Evolutionary conservation across 2,329 filamentous ascomycete genomes (phyloP), one percentile per base, ranked within the genome.

Genomic region (Xylaria sp.): DNA sequence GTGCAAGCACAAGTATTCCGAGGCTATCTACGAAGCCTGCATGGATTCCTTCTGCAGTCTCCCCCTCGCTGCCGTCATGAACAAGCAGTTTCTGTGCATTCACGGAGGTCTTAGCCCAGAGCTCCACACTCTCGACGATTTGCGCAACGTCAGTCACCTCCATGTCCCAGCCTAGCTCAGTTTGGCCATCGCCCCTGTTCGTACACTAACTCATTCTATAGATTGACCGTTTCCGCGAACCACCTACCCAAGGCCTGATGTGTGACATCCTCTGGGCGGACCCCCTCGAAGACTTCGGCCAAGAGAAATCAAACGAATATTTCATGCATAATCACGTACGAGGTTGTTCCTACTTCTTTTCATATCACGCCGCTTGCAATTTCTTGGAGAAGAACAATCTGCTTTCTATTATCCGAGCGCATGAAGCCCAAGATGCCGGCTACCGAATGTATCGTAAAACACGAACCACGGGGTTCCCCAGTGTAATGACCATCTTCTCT

Each of bases 361-460:
- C 94, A 17, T 99, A 99, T 79, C 95, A 94, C 2, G 94, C 96
- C 6, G 96, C 96, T 32, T 99, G 96, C 82, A 93, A 93, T 14
- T 99, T 99, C 84, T 86, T 99, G 69, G 96, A 99, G 82, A 98
- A 98, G 88, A 99, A 99, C 84, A 99, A 98, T 78, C 85, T 99
- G 11, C 88, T 99, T 50, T 99, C 96, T 24, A 90, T 99, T 77
- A 99, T 99, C 79, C 92, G 96, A 76, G 96, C 96, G 21, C 96
- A 99, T 85, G 96, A 99, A 82, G 96, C 96, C 47, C 96, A 99
- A 85, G 96, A 99, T 83, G 96, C 96, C 45, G 96, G 96, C 21
- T 99, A 99, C 82, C 89, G 96, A 79, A 99, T 99, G 96, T 99
- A 99, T 82, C 90, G 96, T 74, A 99, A 99, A 87, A 99, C 96